Evolutionary conservation across 805 yeast species (phyloP), one percentile per base, ranked within the genome.

Genomic region (Wickerhamomyces bovis): DNA sequence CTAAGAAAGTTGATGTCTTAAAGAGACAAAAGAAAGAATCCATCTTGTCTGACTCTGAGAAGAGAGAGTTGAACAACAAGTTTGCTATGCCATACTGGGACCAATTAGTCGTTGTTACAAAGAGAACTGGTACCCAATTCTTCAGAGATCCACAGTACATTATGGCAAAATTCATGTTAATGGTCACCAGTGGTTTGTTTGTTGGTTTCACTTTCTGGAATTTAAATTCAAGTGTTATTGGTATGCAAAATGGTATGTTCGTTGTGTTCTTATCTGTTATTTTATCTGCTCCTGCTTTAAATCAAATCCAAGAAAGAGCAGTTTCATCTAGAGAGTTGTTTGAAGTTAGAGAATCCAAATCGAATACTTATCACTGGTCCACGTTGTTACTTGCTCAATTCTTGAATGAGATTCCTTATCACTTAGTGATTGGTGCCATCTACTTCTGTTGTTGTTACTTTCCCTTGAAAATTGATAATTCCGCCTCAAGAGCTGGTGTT

Each of bases 321-420:
- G 71, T 78, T 42, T 69, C 66, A 35, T 71, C 81, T 19, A 74
- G 89, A 57, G 84, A 80, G 47, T 66, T 84, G 41, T 85, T 67
- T 58, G 88, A 84, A 62, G 86, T 80, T 12, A 75, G 92, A 58
- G 94, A 85, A 58, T 71, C 81, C 18, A 76, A 81, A 48, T 81
- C 89, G 3, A 83, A 82, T 58, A 85, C 88, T 15, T 85, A 77
- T 68, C 85, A 82, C 57, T 85, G 90, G 90, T 71, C 81, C 15
- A 65, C 77, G 39, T 66, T 85, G 62, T 57, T 82, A 42, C 41
- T 81, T 23, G 66, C 83, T 10, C 82, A 81, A 55, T 67, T 68
- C 44, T 21, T 78, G 4, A 73, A 72, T 48, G 94, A 85, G 60
- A 53, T 82, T 23, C 89, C 90, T 1, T 81, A 80, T 62, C 76